Evolutionary conservation across 371 early-diverging fungal species (phyloP).

Genomic region (Apophysomyces ossiformis): DNA sequence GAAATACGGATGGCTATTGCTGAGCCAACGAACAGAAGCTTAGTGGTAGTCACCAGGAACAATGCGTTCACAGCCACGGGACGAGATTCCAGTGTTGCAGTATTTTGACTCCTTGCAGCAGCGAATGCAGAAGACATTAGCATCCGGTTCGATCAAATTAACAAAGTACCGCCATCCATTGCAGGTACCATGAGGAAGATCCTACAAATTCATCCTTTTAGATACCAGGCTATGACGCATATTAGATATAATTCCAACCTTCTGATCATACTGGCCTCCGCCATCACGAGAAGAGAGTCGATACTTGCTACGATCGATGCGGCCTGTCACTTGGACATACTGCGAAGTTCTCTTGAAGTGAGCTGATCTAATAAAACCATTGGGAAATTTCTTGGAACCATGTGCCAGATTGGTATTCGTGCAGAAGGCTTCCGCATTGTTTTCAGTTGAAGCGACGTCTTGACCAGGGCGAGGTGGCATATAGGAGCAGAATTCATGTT

Average conservation of each 20-base stretch:
- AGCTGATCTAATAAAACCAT: conserved; percentile 51
- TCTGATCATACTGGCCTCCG: conserved; percentile 56
- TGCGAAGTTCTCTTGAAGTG: conserved; percentile 34
- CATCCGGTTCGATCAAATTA: conserved; percentile 46
- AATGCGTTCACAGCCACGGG: conserved; percentile 37
- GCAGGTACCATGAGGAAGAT: conserved; percentile 30
- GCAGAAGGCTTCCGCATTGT: conserved; percentile 37
- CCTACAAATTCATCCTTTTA: not conserved
- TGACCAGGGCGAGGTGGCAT: conserved; percentile 46
- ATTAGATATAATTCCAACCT: conserved; percentile 3
- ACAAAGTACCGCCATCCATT: conserved; percentile 40
- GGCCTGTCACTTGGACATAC: conserved; percentile 57
- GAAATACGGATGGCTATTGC: too few species aligned
- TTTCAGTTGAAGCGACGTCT: conserved; percentile 43
- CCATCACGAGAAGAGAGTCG: conserved; percentile 43
- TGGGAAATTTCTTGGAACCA: conserved; percentile 38
- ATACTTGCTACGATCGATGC: conserved; percentile 47
- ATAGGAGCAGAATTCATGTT: conserved; percentile 42
- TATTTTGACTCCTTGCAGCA: conserved; percentile 40
- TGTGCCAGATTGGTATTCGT: conserved; percentile 26
- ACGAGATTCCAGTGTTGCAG: conserved; percentile 36
- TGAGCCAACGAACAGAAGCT: not conserved
- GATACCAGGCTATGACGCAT: not conserved
- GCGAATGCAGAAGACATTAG: conserved; percentile 42
- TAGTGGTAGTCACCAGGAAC: conserved; percentile 43